Base-by-base conservation (phyloP, 176 grass and related monocot genomes). In the barley (Hordeum vulgare) region DNA sequence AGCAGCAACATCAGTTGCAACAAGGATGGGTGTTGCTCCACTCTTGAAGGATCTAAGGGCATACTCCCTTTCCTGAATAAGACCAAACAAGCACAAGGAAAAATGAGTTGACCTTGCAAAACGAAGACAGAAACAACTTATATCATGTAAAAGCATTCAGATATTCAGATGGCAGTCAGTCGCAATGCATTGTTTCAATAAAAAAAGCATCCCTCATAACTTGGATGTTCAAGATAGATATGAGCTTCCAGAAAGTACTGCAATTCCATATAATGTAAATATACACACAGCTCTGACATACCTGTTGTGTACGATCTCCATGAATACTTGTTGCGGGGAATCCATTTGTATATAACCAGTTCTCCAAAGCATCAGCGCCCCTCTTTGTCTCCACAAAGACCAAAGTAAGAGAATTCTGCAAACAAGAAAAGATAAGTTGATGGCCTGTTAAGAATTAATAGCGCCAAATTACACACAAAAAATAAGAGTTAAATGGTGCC, bases 341-440 rank as follows among this genome's bases (percentile, higher is more conserved):
- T 7, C 88, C 90, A 2, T 97, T 97, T 81, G 74, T 94, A 79
- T 68, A 97, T 71, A 97, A 76, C 95, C 95, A 97, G 86, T 92
- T 85, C 82, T 97, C 95, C 53, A 97, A 79, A 73, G 95, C 85
- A 91, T 97, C 95, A 84, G 95, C 95, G 12, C 95, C 92, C 59
- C 90, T 91, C 89, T 97, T 97, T 60, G 95, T 97, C 82, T 97
- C 95, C 84, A 97, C 95, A 80, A 97, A 97, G 24, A 97, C 95
- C 42, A 97, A 80, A 74, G 95, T 97, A 59, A 97, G 88, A 71
- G 88, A 17, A 82, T 93, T 88, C 95, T 97, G 87, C 71, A 86
- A 14, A 36, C 51, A 79, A 86, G 35, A 33, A 51, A 60, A 78
- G n/a, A 83, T 11, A 79, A 59, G 75, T 60, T 77, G 1, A 49